phyloP scores from a whole-genome alignment of 1,284 basidiomycete genomes.

The Ganoderma lucidum region DNA sequence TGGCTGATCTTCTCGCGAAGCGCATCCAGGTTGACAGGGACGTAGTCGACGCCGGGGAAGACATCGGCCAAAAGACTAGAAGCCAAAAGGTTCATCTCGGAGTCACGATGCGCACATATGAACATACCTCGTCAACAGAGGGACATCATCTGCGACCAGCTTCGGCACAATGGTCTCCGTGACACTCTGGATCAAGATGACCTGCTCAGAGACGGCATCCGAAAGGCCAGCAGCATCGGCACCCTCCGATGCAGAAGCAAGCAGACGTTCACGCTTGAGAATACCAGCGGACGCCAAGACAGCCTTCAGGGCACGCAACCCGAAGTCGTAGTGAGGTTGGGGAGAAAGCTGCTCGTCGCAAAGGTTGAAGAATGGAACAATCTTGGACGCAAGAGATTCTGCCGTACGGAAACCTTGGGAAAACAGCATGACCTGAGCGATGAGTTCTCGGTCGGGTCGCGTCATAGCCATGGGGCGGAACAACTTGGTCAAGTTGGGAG shows the following conservation, averaged over 20 bases:
- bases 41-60: constrained; percentile 95
- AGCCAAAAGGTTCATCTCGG: constrained; percentile 7
- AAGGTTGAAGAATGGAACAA: constrained; percentile 99
- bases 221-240: constrained; percentile 65
- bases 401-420: constrained; percentile 99
- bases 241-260: constrained; percentile 52
- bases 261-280: constrained; percentile 91
- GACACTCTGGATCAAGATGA: constrained; percentile 99
- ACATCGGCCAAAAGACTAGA: constrained; percentile 94
- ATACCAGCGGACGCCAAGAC: constrained; percentile 98
- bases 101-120: background rate
- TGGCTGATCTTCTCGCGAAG: constrained; percentile 86
- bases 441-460: constrained; percentile 95
- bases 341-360: constrained; percentile 97
- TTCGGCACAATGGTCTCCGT: constrained; percentile 99
- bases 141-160: constrained; percentile 96
- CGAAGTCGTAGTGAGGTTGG: constrained; percentile 99
- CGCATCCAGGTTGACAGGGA: constrained; percentile 88
- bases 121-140: constrained; percentile 86
- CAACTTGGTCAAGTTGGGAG: constrained; percentile 95
- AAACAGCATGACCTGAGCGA: constrained; percentile 99
- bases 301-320: constrained; percentile 96
- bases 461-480: constrained; percentile 99
- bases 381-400: constrained; percentile 94
- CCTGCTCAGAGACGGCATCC: constrained; percentile 86